These are phyloP conservation scores for Staphylotrichum tortipilum DNA, from an alignment of 495 filamentous ascomycete species.

Conservation along the genomic window DNA sequence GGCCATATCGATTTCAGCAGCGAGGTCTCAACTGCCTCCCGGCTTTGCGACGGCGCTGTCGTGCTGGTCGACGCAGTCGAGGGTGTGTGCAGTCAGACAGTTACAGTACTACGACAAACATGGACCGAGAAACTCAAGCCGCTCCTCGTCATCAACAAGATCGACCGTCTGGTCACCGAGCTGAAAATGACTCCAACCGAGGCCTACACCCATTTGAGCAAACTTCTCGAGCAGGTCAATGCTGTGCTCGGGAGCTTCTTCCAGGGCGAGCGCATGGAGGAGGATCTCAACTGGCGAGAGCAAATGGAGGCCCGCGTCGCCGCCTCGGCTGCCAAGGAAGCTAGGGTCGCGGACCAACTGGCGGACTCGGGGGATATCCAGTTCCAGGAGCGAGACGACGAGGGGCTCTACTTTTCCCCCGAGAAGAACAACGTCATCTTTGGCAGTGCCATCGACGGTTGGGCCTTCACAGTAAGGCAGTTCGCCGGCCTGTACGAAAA, in stretches of 20 bases:
- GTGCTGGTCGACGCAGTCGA: slow-evolving; percentile 98
- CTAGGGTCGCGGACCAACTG: slow-evolving; percentile 38
- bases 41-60: slow-evolving; percentile 88
- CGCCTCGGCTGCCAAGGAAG: slow-evolving; percentile 43
- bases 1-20: slow-evolving; percentile 99
- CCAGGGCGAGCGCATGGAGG: slow-evolving; percentile 97
- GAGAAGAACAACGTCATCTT: slow-evolving; percentile 99
- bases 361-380: slow-evolving; percentile 50
- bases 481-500: slow-evolving; percentile 93
- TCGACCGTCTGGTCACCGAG: slow-evolving; percentile 89
- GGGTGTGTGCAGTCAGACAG: slow-evolving; percentile 96
- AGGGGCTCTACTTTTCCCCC: slow-evolving; percentile 95
- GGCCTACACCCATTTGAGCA: slow-evolving; percentile 82
- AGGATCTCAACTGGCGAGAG: slow-evolving; percentile 93
- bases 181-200: slow-evolving; percentile 84
- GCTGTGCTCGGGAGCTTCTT: slow-evolving; percentile 96
- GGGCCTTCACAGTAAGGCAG: slow-evolving; percentile 93
- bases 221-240: slow-evolving; percentile 90
- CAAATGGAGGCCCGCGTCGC: slow-evolving; percentile 77
- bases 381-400: slow-evolving; percentile 90
- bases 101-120: slow-evolving; percentile 88
- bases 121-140: slow-evolving; percentile 97
- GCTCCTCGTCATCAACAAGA: slow-evolving; percentile 94
- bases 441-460: slow-evolving; percentile 92
- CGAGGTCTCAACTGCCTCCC: slow-evolving; percentile 91